Evolutionary conservation across 2,329 filamentous ascomycete genomes (phyloP).

Genomic region (Aureobasidium uvarum): DNA sequence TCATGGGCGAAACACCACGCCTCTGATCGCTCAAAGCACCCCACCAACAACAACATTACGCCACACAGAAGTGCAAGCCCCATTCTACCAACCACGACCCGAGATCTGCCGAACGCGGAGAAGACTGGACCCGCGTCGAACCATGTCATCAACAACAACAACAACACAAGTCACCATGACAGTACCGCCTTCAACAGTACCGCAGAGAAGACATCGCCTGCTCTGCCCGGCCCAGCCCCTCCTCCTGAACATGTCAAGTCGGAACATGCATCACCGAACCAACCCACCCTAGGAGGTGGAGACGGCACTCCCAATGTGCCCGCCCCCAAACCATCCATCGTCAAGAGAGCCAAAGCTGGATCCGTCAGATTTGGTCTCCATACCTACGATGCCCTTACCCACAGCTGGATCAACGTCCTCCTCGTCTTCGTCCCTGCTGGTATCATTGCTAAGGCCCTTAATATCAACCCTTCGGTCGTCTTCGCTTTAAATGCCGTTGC

Average conservation of each 20-base stretch:
- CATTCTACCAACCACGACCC: constrained; percentile 35
- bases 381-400: constrained; percentile 59
- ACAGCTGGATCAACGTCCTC: constrained; percentile 76
- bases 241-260: constrained; percentile 41
- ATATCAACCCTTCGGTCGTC: constrained; percentile 45
- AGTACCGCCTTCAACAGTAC: constrained; percentile 33
- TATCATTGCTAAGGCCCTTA: constrained; percentile 59
- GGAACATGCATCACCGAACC: constrained; percentile 51
- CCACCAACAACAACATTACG: constrained; percentile 29
- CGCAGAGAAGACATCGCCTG: constrained; percentile 34
- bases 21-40: constrained; percentile 33
- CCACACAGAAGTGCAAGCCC: constrained; percentile 34
- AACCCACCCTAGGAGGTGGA: constrained; percentile 52
- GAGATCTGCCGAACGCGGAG: constrained; percentile 13
- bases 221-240: constrained; percentile 39
- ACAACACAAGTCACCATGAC: constrained; percentile 35
- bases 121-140: constrained; percentile 27
- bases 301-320: constrained; percentile 32
- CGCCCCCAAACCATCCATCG: constrained; percentile 45
- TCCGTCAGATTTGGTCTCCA: constrained; percentile 55
- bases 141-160: constrained; percentile 13
- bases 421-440: constrained; percentile 76
- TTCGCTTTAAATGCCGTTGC: constrained; percentile 54
- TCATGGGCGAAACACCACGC: constrained; percentile 50
- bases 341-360: constrained; percentile 52